Conservation (phyloP, 2,329 filamentous ascomycete genomes). For the Neoascochyta sp. region DNA sequence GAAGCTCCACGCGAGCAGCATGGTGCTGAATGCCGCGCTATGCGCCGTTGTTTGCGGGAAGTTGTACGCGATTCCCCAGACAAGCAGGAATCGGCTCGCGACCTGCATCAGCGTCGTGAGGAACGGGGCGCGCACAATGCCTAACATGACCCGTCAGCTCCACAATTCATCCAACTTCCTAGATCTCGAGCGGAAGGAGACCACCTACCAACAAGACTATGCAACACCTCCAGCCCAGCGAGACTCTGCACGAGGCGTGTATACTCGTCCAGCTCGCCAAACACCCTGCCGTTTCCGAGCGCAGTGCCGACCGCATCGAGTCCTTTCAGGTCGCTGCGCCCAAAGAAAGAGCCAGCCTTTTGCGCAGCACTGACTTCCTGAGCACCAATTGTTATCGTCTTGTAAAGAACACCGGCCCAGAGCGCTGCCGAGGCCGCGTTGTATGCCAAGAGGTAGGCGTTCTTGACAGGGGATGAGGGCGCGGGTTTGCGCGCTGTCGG, state of each 20-base stretch:
- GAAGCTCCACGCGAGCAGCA: slow-evolving; percentile 82
- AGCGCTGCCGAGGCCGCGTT: slow-evolving; percentile 73
- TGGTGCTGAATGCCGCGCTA: slow-evolving; percentile 64
- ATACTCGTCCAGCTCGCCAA: slow-evolving; percentile 61
- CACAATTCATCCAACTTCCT: neutral
- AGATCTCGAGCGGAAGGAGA: neutral
- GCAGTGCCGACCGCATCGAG: slow-evolving; percentile 10
- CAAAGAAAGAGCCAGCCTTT: slow-evolving; percentile 13
- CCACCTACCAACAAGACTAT: slow-evolving; percentile 68
- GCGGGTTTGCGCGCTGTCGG: slow-evolving; percentile 1
- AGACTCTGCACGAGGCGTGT: slow-evolving; percentile 78
- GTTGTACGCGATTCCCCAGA: slow-evolving; percentile 75
- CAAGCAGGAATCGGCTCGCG: slow-evolving; percentile 76
- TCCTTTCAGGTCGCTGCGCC: slow-evolving; percentile 9
- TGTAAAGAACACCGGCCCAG: slow-evolving; percentile 73
- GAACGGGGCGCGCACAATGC: slow-evolving; percentile 80
- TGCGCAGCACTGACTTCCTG: slow-evolving; percentile 12
- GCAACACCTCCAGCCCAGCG: slow-evolving; percentile 77
- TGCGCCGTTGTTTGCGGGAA: slow-evolving; percentile 63
- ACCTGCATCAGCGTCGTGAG: slow-evolving; percentile 89
- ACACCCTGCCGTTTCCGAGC: slow-evolving; percentile 49
- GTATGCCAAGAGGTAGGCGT: slow-evolving; percentile 74
- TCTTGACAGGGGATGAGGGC: slow-evolving; percentile 20
- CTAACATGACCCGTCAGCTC: too few relatives aligned
- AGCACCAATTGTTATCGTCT: slow-evolving; percentile 56